These are phyloP conservation scores for Pseudocercospora fijiensis DNA, from an alignment of 2,329 filamentous ascomycete genomes.

Conservation along the genomic window DNA sequence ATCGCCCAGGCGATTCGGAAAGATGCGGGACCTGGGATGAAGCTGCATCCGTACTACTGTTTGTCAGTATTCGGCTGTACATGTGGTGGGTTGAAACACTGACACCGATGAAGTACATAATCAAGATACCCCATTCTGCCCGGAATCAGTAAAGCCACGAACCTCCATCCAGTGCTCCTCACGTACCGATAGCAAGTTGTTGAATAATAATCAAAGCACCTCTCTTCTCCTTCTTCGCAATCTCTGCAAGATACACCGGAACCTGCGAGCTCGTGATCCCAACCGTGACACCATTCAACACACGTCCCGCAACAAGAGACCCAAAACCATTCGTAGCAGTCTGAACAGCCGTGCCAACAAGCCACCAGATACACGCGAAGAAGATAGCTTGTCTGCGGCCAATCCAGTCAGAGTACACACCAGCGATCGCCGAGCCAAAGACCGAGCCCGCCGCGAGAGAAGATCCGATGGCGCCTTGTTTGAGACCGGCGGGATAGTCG, in stretches of 20 bases:
- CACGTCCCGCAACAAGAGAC: conserved; percentile 47
- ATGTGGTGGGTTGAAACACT: background rate
- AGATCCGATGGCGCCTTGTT: conserved; percentile 52
- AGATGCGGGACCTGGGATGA: conserved; percentile 42
- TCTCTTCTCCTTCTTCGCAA: conserved; percentile 45
- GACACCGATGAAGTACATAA: conserved; percentile 51
- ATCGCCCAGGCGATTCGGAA: conserved; percentile 51
- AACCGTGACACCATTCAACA: conserved; percentile 45
- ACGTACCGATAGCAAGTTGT: conserved; percentile 44
- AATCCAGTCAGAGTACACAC: conserved; percentile 48
- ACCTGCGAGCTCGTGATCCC: conserved; percentile 49
- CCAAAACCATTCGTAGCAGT: conserved; percentile 41
- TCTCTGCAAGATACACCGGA: conserved; percentile 48
- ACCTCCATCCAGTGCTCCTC: background rate
- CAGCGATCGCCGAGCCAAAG: conserved; percentile 49
- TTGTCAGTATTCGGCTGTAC: conserved; percentile 19
- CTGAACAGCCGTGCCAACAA: conserved; percentile 47
- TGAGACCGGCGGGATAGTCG: conserved; percentile 49
- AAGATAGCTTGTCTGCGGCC: conserved; percentile 51
- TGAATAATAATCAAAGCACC: conserved; percentile 48
- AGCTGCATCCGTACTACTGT: conserved; percentile 42
- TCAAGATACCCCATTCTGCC: conserved; percentile 45
- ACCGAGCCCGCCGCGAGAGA: conserved; percentile 53
- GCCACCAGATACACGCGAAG: conserved; percentile 51
- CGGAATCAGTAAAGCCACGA: background rate